Base-by-base conservation (phyloP, 768 basidiomycete genomes). In the Trametes punicea region DNA sequence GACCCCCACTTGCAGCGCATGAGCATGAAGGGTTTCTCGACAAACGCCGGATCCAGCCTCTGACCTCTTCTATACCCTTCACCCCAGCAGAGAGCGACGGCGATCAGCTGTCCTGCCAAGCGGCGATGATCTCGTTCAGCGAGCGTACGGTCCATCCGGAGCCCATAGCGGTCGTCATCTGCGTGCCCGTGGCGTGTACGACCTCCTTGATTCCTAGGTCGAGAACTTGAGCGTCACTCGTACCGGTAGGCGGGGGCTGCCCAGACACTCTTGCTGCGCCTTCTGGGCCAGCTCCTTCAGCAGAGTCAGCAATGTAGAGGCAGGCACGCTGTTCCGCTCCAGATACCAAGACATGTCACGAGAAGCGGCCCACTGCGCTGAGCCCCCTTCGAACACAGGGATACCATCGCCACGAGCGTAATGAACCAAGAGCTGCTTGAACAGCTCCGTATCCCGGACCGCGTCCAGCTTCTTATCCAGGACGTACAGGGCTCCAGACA, bases 161-260 rank as follows among this genome's bases (percentile, higher is more conserved):
- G 3, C 84, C 87, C 23, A 87, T 69, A 10, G 81, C 77, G 5
- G 84, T 83, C 20, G 82, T 83, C 79, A 90, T 81, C 65, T 90
- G 93, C 0, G 83, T 82, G 1, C 95, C 95, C 0, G 94, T 89
- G 0, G 84, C 82, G 65, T 93, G 88, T 57, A 97, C 67, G 8
- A 97, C 92, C 65, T 95, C 89, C 63, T 83, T 86, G 59, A 98
- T 93, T 0, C 85, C 87, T 18, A 67, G 67, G 31, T 79, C 77
- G 25, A 79, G 67, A n/a, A 61, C 59, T 9, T 48, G 56, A 27
- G 69, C 47, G 44, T 77, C 69, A 13, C 55, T 49, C 23, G 70
- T 82, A 0, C 85, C 86, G 6, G 78, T 78, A 0, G 86, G 83
- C 1, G 76, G 73, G 80, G 70, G 3, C 68, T 67, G 8, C 72